Base-by-base conservation (phyloP, 169 alveolate genomes). In the Cytauxzoon felis region DNA sequence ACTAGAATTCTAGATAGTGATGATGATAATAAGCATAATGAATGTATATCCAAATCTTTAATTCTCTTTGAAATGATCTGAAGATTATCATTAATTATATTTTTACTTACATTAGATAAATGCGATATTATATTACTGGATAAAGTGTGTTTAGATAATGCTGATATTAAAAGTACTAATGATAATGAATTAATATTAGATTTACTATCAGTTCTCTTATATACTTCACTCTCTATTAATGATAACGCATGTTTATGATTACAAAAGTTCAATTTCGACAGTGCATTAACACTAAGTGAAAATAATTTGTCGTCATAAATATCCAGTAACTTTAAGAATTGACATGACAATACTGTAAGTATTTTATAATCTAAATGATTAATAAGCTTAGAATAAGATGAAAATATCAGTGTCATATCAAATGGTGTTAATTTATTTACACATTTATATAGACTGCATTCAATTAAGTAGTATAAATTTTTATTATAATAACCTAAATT, bases 191-290 rank as follows among this genome's bases (percentile, higher is more conserved):
- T 49, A 16, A 71, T 19, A 32, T 59, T 23, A 3, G 23, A 32
- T 23, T 19, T 54, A 11, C 61, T 5, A 54, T 56, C 50, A 8
- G 62, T 26, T 27, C 65, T 71, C 30, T 61, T 30, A 32, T 71
- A 71, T 26, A 71, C 48, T 50, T 71, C 82, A 16, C 71, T 56
- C 60, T 71, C 82, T 23, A 71, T 64, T 8, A 71, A 67, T 32
- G 64, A 43, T 27, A 52, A 52, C 32, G 63, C 50, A 21, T 71
- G 70, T 11, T 64, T 60, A 27, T 71, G 78, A 11, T 64, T 64
- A 16, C 84, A 62, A 34, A 73, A 64, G 33, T 61, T 48, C 23
- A 73, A 47, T 1, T 79, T 3, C 6, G 63, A 61, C 5, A 73
- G 53, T 5, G 78, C 67, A 32, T 73, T 73, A 3, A 43, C 70